Base-by-base conservation (phyloP, 345 rosid species). In the Orychophragmus violaceus region DNA sequence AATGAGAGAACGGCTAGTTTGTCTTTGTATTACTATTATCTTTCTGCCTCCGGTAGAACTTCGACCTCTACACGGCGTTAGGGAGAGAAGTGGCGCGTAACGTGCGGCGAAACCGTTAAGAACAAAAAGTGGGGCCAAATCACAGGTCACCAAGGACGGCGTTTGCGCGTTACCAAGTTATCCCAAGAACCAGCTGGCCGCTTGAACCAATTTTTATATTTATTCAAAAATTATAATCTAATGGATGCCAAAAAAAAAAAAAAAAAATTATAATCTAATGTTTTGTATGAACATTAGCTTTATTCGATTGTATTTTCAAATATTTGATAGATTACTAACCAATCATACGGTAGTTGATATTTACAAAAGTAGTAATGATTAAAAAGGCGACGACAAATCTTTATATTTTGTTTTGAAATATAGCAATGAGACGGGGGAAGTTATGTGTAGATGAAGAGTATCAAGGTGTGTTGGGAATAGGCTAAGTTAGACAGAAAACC, bases 131-230 rank as follows among this genome's bases (percentile, higher is more conserved):
- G 78, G 84, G 71, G 12, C 79, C 81, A 65, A 21, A 5, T 39
- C 69, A 78, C 87, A 79, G 84, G 80, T 82, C 84, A 75, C 74
- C 5, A n/a, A 18, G 36, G 82, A 75, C 87, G 89, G 84, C 83
- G 87, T 57, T 56, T 78, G 64, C 83, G 79, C 81, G 86, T 77
- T 53, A 59, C 62, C 59, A 21, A 32, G 55, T 44, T 62, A 24
- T 51, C 44, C 9, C 57, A 29, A 68, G 27, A 59, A 74, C 82
- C 83, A 82, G 83, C 87, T 79, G 80, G 70, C 55, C 60, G 37
- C 63, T 66, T 53, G 8, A 59, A 60, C 59, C 48, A 21, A 24
- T 22, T 50, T 39, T 23, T 24, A 13, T 63, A 10, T 41, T 41
- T n/a, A 18, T 5, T 39, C 5, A 39, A 39, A n/a, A 39, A 39